Evolutionary conservation across 1,284 basidiomycete genomes (phyloP).

Genomic region (Apiotrichum mycotoxinovorans): DNA sequence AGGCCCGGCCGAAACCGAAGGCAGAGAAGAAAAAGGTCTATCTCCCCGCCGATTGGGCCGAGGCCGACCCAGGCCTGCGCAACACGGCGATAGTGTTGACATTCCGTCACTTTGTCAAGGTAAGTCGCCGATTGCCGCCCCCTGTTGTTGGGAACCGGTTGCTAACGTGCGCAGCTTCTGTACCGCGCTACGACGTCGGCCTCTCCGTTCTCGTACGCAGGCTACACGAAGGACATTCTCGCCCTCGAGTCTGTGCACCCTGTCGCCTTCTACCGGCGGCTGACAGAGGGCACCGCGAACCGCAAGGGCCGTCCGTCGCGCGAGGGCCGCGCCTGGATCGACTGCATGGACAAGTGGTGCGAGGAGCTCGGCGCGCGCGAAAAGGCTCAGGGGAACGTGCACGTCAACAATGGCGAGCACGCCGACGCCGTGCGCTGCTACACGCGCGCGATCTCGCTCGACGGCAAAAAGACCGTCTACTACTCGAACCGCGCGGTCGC

Average conservation of each 20-base stretch:
- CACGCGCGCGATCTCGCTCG: conserved; percentile 48
- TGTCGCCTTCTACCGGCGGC: conserved; percentile 45
- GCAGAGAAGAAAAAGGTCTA: conserved; percentile 27
- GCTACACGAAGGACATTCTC: conserved; percentile 41
- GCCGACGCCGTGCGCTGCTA: conserved; percentile 43
- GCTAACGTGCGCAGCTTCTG: conserved; percentile 34
- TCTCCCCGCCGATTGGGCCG: conserved; percentile 45
- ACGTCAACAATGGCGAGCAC: conserved; percentile 36
- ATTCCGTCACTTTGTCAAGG: conserved; percentile 50
- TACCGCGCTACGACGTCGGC: conserved; percentile 43
- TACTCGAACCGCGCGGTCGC: conserved; percentile 50
- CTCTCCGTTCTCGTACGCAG: conserved; percentile 47
- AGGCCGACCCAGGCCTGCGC: conserved; percentile 38
- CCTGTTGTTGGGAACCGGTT: not conserved
- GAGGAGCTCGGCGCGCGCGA: conserved; percentile 49
- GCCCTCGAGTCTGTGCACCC: conserved; percentile 45
- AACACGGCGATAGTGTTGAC: conserved; percentile 50
- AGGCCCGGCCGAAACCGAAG: conserved; percentile 22
- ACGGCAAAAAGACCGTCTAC: conserved; percentile 50
- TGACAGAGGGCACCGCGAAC: conserved; percentile 41
- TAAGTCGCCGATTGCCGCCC: conserved; percentile 19
- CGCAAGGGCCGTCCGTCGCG: conserved; percentile 19
- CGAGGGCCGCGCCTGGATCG: conserved; percentile 37
- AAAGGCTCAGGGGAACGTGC: conserved; percentile 47
- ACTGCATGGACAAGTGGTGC: conserved; percentile 50